phyloP scores from a whole-genome alignment of 352 stramenopile genomes.

The Paralagenidium karlingii region DNA sequence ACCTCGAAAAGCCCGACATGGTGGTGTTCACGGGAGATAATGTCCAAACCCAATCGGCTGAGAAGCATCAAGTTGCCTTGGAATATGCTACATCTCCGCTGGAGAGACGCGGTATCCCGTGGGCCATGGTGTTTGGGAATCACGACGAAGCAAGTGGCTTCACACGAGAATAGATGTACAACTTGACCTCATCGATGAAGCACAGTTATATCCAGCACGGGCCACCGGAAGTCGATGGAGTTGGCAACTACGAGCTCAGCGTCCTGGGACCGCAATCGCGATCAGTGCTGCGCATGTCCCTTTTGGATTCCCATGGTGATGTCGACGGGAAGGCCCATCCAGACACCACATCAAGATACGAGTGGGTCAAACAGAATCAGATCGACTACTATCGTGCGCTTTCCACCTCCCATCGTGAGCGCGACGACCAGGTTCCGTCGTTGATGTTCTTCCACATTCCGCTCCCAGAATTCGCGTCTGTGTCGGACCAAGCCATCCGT shows the following conservation, averaged over 20 bases:
- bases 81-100: slow-evolving; percentile 17
- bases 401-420: slow-evolving; percentile 10
- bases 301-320: slow-evolving; percentile 33
- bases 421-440: slow-evolving; percentile 18
- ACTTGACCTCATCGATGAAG: slow-evolving; percentile 15
- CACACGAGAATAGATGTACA: slow-evolving; percentile 21
- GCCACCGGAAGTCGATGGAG: slow-evolving; percentile 24
- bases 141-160: slow-evolving; percentile 44
- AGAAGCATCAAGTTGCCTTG: slow-evolving; percentile 15
- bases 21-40: slow-evolving; percentile 60
- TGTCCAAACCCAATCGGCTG: slow-evolving; percentile 15
- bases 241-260: slow-evolving; percentile 52
- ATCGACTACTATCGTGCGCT: slow-evolving; percentile 25
- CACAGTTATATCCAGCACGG: slow-evolving; percentile 36
- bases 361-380: slow-evolving; percentile 34
- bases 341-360: slow-evolving; percentile 14
- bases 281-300: slow-evolving; percentile 54
- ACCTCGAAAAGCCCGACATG: slow-evolving; percentile 47
- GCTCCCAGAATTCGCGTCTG: slow-evolving; percentile 30
- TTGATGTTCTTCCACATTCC: slow-evolving; percentile 62
- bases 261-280: slow-evolving; percentile 14
- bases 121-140: slow-evolving; percentile 46
- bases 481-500: slow-evolving; percentile 4
- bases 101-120: slow-evolving; percentile 31
- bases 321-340: slow-evolving; percentile 14